Conservation (phyloP, 2,329 filamentous ascomycete genomes). For the Pseudogymnoascus sp. region DNA sequence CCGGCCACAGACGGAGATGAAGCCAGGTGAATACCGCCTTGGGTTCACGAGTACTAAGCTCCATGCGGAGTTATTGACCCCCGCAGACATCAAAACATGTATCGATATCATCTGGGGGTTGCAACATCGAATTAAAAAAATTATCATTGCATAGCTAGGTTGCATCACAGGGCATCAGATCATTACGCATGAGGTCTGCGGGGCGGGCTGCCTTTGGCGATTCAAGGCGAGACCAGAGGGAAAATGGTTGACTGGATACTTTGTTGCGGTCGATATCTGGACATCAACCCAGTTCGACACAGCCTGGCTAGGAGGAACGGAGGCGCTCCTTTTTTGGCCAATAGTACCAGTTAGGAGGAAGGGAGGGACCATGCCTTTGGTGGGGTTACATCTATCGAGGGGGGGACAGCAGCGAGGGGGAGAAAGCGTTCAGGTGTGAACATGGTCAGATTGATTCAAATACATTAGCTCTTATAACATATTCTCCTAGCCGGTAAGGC, state of each 20-base stretch:
- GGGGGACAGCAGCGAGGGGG: constrained; percentile 11
- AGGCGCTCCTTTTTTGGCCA: constrained; percentile 9
- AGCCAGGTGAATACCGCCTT: constrained; percentile 34
- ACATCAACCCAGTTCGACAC: constrained; percentile 12
- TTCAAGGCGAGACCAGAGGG: constrained; percentile 6
- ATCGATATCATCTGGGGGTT: constrained; percentile 5
- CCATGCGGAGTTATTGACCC: neutral
- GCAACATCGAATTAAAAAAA: constrained; percentile 8
- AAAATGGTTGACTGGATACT: constrained; percentile 5
- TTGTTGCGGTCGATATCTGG: neutral
- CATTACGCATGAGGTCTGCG: neutral
- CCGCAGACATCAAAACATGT: neutral
- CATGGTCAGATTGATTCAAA: constrained; percentile 14
- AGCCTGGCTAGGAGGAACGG: constrained; percentile 22
- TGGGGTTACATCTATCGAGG: constrained; percentile 16
- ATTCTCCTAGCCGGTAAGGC: constrained; percentile 21
- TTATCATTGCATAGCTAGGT: constrained; percentile 9
- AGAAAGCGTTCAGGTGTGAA: constrained; percentile 14
- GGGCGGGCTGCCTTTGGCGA: neutral
- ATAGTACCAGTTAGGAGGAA: constrained; percentile 25
- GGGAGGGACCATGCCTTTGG: constrained; percentile 26
- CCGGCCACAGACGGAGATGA: constrained; percentile 37
- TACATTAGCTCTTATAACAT: constrained; percentile 19
- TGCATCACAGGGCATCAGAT: constrained; percentile 2
- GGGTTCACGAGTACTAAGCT: neutral